phyloP scores from a whole-genome alignment of 106 monocot genomes.

The Narthecium ossifragum region DNA sequence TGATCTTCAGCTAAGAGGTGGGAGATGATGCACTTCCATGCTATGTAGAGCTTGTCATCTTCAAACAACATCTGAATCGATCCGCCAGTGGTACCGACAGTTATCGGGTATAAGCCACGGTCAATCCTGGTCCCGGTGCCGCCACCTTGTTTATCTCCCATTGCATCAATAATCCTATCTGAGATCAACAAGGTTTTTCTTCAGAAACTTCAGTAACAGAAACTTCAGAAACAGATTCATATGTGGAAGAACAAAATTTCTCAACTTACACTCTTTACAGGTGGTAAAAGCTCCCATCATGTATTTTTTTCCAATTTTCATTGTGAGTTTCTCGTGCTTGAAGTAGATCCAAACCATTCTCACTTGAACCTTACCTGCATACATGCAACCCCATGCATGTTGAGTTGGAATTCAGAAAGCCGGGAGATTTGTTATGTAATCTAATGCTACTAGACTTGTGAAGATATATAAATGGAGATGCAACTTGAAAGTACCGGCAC shows the following conservation, averaged over 20 bases:
- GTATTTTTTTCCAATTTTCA: constrained; percentile 46
- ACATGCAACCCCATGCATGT: not conserved
- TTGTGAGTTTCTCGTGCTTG: constrained; percentile 28
- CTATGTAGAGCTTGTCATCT: constrained; percentile 25
- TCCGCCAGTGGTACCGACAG: constrained; percentile 36
- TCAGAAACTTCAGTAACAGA: not conserved
- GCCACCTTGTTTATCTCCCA: constrained; percentile 12
- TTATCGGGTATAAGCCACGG: constrained; percentile 10
- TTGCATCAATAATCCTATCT: constrained; percentile 39
- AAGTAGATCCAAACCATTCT: constrained; percentile 35
- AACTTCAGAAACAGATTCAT: not conserved
- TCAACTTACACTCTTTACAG: constrained; percentile 64
- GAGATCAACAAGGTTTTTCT: not conserved
- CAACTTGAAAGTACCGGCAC: no score
- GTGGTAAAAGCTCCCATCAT: constrained; percentile 39
- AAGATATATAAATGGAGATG: no score
- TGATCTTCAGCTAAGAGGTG: no score
- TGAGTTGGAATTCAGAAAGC: no score
- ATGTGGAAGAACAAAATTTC: not conserved
- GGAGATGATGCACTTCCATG: constrained; percentile 40
- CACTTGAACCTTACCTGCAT: constrained; percentile 52
- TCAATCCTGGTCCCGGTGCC: not conserved
- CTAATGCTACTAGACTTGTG: no score
- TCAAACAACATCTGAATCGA: constrained; percentile 38
- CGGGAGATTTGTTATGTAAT: no score